Conservation (phyloP, 2,329 filamentous ascomycete species). For the Rutstroemia sp. region DNA sequence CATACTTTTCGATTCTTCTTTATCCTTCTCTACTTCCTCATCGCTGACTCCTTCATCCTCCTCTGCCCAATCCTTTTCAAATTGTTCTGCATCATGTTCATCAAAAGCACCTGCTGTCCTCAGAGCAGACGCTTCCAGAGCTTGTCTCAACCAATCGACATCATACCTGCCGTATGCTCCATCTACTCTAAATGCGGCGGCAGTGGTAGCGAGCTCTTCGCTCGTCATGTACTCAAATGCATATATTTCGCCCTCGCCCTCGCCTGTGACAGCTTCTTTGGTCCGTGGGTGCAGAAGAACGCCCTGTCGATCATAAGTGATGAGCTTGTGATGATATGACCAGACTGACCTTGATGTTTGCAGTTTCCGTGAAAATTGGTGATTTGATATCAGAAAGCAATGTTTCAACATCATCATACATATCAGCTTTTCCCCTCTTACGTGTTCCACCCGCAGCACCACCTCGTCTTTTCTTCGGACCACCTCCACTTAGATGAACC, state of each 20-base stretch:
- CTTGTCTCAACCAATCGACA: constrained; percentile 49
- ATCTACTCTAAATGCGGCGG: constrained; percentile 49
- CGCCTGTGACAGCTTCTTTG: not conserved
- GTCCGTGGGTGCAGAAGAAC: not conserved
- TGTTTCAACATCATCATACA: constrained; percentile 1
- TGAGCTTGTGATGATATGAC: not conserved
- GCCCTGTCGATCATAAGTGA: not conserved
- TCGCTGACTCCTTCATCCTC: constrained; percentile 5
- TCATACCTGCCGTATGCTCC: constrained; percentile 46
- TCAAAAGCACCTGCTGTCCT: constrained; percentile 46
- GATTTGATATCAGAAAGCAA: constrained; percentile 6
- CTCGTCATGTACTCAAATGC: constrained; percentile 1
- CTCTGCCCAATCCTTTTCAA: constrained; percentile 27
- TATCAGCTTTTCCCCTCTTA: constrained; percentile 7
- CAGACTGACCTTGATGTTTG: constrained; percentile 8
- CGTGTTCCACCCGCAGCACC: not conserved
- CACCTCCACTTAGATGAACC: not conserved
- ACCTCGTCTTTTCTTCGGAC: constrained; percentile 3
- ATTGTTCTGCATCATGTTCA: constrained; percentile 44
- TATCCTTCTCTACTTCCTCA: not conserved
- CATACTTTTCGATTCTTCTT: not conserved
- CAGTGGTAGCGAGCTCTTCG: constrained; percentile 39
- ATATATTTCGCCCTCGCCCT: not conserved
- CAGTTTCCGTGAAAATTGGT: constrained; percentile 6
- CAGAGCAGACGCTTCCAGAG: constrained; percentile 42